Evolutionary conservation across 2,329 filamentous ascomycete species (phyloP).

Genomic region (Venturia aucupariae): DNA sequence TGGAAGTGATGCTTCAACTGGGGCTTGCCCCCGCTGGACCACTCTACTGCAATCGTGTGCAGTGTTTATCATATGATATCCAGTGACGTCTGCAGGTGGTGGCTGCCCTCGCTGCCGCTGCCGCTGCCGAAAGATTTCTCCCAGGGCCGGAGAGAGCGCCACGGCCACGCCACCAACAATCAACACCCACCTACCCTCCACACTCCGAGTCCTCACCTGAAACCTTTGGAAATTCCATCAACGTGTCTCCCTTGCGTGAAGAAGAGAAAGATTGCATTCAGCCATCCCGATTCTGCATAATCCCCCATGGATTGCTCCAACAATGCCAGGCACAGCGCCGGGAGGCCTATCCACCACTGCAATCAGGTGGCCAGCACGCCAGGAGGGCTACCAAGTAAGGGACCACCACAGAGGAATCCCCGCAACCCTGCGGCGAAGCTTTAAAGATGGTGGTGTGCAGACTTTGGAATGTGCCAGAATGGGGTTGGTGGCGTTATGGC

Average conservation of each 20-base stretch:
- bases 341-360: not conserved
- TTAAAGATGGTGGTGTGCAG: not conserved
- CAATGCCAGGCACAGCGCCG: slow-evolving; percentile 2
- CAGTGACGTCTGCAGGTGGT: no score
- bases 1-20: not conserved
- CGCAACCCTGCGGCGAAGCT: not conserved
- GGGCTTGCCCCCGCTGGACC: no score
- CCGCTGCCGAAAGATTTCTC: not conserved
- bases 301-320: not conserved
- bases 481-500: not conserved
- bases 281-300: no score
- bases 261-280: not conserved
- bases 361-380: not conserved
- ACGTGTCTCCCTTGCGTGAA: not conserved
- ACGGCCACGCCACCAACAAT: not conserved
- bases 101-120: no score
- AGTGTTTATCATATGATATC: not conserved
- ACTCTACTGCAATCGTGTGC: no score
- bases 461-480: not conserved
- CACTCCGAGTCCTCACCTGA: not conserved
- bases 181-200: not conserved
- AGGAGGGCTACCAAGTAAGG: not conserved
- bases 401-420: not conserved
- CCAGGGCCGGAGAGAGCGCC: not conserved
- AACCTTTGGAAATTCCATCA: no score